Evolutionary conservation across 2,329 filamentous ascomycete species (phyloP).

Genomic region (Claviceps sp.): DNA sequence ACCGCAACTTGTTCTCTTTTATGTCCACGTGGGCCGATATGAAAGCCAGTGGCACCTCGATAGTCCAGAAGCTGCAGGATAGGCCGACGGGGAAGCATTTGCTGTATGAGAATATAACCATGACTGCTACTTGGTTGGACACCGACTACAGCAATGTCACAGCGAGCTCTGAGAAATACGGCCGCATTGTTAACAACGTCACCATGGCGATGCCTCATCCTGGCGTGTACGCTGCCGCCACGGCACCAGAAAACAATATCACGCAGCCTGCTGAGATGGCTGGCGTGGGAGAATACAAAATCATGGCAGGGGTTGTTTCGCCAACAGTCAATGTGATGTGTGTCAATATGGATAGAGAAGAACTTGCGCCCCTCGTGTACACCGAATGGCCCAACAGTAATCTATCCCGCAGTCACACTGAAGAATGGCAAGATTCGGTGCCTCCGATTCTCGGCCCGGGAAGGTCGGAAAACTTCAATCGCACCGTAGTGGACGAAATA

Average conservation of each 20-base stretch:
- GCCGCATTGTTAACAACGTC: conserved; percentile 58
- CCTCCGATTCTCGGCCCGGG: conserved; percentile 10
- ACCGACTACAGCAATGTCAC: conserved; percentile 37
- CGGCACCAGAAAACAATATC: conserved; percentile 47
- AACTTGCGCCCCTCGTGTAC: conserved; percentile 54
- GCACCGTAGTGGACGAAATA: conserved; percentile 52
- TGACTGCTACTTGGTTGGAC: conserved; percentile 57
- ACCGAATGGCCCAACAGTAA: conserved; percentile 39
- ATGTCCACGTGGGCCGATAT: conserved; percentile 40
- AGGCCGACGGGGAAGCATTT: conserved; percentile 50
- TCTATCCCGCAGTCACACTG: conserved; percentile 20
- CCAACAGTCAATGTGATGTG: conserved; percentile 63
- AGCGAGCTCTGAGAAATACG: conserved; percentile 31
- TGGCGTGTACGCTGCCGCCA: conserved; percentile 51
- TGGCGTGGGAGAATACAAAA: conserved; percentile 54
- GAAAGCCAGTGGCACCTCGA: conserved; percentile 28
- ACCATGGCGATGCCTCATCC: conserved; percentile 67
- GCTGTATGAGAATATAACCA: conserved; percentile 59
- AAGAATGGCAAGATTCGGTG: conserved; percentile 25
- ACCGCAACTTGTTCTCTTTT: conserved; percentile 55
- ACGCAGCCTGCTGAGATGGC: conserved; percentile 52
- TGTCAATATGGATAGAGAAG: conserved; percentile 45
- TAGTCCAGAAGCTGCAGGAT: conserved; percentile 20
- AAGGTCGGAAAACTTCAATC: conserved; percentile 31
- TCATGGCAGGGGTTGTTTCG: conserved; percentile 56